Percentiles rank a stretch among this genome's conserved stretches.
Conservation (phyloP, 208 protist species). For the Wallacemonas sp. region DNA sequence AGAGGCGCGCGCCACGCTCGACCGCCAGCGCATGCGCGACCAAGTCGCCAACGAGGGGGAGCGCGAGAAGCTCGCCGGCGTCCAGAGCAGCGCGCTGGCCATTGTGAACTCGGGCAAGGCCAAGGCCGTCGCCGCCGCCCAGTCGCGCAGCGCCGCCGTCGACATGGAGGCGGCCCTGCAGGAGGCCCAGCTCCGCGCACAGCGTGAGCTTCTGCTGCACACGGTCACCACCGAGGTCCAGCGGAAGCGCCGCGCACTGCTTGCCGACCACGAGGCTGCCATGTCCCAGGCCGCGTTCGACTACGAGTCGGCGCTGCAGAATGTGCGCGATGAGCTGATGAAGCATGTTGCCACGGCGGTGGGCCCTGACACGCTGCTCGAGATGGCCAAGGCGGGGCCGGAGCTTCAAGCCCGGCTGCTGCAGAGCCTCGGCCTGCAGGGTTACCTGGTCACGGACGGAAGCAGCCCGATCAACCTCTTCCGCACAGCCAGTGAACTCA, state of each 20-base stretch:
- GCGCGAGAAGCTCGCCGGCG: constrained; percentile 81
- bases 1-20: constrained; percentile 87
- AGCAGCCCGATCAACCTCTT: constrained; percentile 92
- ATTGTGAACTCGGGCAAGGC: constrained; percentile 92
- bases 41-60: constrained; percentile 92
- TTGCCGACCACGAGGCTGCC: constrained; percentile 46
- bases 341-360: constrained; percentile 55
- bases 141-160: constrained; percentile 85
- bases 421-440: constrained; percentile 74
- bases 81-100: constrained; percentile 81
- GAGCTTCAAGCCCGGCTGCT: constrained; percentile 85
- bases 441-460: constrained; percentile 93
- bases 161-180: constrained; percentile 85
- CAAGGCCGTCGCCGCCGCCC: constrained; percentile 87
- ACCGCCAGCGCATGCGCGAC: constrained; percentile 92
- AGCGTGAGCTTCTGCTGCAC: constrained; percentile 66
- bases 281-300: constrained; percentile 32
- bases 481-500: constrained; percentile 77
- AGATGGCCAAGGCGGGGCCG: constrained; percentile 82
- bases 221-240: constrained; percentile 56
- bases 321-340: constrained; percentile 56
- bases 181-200: constrained; percentile 71
- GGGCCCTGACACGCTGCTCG: constrained; percentile 70
- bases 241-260: constrained; percentile 32
- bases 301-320: constrained; percentile 34